A percentile compares a stretch with the other conserved stretches of the same genome.
These are phyloP conservation scores for Stenogyne calaminthoides DNA, from an alignment of 305 asterid genomes.

Conservation along the genomic window DNA sequence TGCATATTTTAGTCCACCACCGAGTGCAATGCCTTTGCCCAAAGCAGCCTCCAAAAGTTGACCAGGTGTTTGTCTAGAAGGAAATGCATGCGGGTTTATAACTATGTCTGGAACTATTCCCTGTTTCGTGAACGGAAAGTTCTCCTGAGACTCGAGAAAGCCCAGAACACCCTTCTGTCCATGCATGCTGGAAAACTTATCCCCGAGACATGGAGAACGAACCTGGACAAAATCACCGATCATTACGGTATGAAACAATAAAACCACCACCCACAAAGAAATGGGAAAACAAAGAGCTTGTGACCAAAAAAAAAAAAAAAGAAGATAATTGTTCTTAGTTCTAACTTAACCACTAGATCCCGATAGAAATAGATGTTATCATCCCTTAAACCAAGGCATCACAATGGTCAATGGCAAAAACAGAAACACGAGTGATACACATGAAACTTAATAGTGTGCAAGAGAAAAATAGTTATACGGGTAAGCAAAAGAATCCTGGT, in stretches of 20 bases:
- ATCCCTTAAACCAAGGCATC: slow-evolving; percentile 8
- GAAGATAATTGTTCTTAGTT: slow-evolving; percentile 2
- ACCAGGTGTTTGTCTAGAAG: slow-evolving; percentile 95
- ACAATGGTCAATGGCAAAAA: not conserved
- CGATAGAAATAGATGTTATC: not conserved
- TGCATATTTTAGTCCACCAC: slow-evolving; percentile 73
- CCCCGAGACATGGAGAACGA: slow-evolving; percentile 92
- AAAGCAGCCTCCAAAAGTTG: slow-evolving; percentile 90
- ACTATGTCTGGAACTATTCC: slow-evolving; percentile 97
- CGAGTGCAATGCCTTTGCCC: slow-evolving; percentile 88
- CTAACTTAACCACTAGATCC: not conserved
- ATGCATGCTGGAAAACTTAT: slow-evolving; percentile 98
- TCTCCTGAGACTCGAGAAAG: slow-evolving; percentile 85
- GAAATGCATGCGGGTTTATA: slow-evolving; percentile 97
- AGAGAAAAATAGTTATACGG: too few species aligned
- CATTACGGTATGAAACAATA: not conserved
- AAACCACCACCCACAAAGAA: not conserved
- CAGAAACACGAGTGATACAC: not conserved
- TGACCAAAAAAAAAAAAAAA: too few species aligned
- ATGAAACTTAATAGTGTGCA: too few species aligned
- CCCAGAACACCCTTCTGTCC: slow-evolving; percentile 98
- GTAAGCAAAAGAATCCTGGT: not conserved
- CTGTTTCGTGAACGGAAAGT: slow-evolving; percentile 79
- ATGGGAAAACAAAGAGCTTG: not conserved
- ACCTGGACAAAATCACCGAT: slow-evolving; percentile 52